These are phyloP conservation scores for Pisolithus tinctorius DNA, from an alignment of 768 basidiomycete genomes.

Conservation along the genomic window DNA sequence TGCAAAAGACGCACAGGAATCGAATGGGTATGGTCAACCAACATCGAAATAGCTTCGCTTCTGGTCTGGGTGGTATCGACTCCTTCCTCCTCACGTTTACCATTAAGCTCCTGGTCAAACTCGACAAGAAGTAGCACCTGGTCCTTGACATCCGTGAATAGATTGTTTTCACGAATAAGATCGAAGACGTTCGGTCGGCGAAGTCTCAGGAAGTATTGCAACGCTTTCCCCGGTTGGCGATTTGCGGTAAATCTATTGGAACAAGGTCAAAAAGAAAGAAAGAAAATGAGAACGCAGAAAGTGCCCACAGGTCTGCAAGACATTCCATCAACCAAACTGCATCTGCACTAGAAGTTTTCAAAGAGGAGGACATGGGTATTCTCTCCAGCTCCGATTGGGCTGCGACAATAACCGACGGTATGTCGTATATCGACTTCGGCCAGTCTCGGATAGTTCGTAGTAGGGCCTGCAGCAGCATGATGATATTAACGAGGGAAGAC, in stretches of 20 bases:
- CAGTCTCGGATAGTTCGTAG: constrained; percentile 77
- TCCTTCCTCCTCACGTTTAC: constrained; percentile 42
- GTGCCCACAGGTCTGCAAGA: constrained; percentile 75
- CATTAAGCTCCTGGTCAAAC: constrained; percentile 85
- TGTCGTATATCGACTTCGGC: constrained; percentile 89
- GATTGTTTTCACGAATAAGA: constrained; percentile 86
- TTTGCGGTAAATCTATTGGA: constrained; percentile 67
- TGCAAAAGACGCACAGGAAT: constrained; percentile 64
- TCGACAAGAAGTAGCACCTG: constrained; percentile 89
- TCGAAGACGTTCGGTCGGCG: constrained; percentile 88
- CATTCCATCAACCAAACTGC: constrained; percentile 83
- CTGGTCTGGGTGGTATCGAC: constrained; percentile 35
- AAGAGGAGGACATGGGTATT: constrained; percentile 42
- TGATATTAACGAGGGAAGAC: background rate
- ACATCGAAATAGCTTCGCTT: constrained; percentile 76
- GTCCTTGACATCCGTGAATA: constrained; percentile 93
- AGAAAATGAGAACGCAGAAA: background rate
- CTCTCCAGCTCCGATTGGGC: constrained; percentile 78
- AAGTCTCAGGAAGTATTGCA: constrained; percentile 84
- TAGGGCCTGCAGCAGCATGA: constrained; percentile 46
- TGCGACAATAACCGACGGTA: constrained; percentile 81
- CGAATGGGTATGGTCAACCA: constrained; percentile 93
- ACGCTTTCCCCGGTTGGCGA: constrained; percentile 89
- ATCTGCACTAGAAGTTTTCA: constrained; percentile 36
- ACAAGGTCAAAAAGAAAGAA: background rate